Conservation (phyloP, 192 early-diverging fungal genomes). For the Coemansia sp. region DNA sequence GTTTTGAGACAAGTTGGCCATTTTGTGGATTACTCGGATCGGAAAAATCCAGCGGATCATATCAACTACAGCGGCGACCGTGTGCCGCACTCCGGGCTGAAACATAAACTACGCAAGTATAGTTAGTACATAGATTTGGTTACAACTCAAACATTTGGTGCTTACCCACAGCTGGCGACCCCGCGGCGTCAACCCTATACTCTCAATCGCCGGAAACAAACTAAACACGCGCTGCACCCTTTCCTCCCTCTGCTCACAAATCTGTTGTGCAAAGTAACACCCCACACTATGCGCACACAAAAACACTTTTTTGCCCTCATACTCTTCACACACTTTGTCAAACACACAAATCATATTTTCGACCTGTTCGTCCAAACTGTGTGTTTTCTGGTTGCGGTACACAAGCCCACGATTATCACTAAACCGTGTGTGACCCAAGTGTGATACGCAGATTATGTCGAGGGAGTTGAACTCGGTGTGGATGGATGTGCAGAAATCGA, state of each 20-base stretch:
- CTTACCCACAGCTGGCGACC: conserved; percentile 58
- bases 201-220: conserved; percentile 79
- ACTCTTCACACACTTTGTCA: conserved; percentile 32
- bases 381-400: conserved; percentile 10
- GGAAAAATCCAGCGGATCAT: conserved; percentile 42
- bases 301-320: conserved; percentile 17
- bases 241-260: conserved; percentile 63
- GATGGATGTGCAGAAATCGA: conserved; percentile 63
- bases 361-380: conserved; percentile 35
- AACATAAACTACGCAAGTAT: conserved; percentile 12
- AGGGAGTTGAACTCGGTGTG: conserved; percentile 54
- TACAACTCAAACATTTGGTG: no score
- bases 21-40: conserved; percentile 6
- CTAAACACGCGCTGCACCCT: conserved; percentile 64
- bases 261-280: conserved; percentile 43
- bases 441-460: conserved; percentile 63
- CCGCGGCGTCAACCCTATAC: conserved; percentile 75
- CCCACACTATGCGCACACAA: conserved; percentile 35
- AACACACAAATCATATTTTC: conserved; percentile 38
- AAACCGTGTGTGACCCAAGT: conserved; percentile 48
- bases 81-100: conserved; percentile 26
- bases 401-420: conserved; percentile 32
- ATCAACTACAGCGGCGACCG: conserved; percentile 34
- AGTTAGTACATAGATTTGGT: no score
- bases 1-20: conserved; percentile 20